Percentiles rank a stretch among this genome's conserved stretches.
Evolutionary conservation across 257 asterid genomes (phyloP).

Genomic region (Gardenia jasminoides): DNA sequence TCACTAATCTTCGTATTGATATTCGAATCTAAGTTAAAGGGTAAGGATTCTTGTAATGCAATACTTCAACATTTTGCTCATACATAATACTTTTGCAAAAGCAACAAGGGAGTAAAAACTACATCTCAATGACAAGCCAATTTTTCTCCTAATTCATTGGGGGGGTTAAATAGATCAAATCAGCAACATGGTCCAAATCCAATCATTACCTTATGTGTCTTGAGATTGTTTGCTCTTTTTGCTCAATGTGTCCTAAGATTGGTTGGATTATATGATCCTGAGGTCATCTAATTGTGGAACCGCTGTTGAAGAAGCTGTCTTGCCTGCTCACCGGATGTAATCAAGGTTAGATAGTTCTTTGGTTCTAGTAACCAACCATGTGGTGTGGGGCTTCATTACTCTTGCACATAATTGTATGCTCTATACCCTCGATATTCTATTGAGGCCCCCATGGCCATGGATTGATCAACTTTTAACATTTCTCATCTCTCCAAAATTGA

Average conservation of each 20-base stretch:
- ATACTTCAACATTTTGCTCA: neutral
- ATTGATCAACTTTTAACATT: too few relatives aligned
- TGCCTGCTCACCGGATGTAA: neutral
- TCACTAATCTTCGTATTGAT: neutral
- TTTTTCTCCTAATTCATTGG: neutral
- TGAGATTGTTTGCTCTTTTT: neutral
- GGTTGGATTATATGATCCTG: conserved; percentile 1
- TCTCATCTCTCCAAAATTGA: too few relatives aligned
- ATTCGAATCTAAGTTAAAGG: neutral
- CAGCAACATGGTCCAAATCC: neutral
- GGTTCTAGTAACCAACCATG: conserved; percentile 12
- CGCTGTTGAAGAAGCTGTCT: neutral
- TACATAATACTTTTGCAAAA: neutral
- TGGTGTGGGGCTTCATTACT: conserved; percentile 11
- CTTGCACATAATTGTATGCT: too few relatives aligned
- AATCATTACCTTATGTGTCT: neutral
- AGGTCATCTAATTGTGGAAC: neutral
- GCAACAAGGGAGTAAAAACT: neutral
- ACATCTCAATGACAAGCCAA: too few relatives aligned
- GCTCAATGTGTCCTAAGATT: neutral
- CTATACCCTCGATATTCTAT: neutral
- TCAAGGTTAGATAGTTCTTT: neutral
- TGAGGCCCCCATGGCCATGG: neutral
- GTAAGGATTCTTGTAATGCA: neutral
- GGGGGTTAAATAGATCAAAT: neutral